Evolutionary conservation across 2,329 filamentous ascomycete genomes (phyloP), one percentile per base, ranked within the genome.

Genomic region (Simplicillium aogashimaense): DNA sequence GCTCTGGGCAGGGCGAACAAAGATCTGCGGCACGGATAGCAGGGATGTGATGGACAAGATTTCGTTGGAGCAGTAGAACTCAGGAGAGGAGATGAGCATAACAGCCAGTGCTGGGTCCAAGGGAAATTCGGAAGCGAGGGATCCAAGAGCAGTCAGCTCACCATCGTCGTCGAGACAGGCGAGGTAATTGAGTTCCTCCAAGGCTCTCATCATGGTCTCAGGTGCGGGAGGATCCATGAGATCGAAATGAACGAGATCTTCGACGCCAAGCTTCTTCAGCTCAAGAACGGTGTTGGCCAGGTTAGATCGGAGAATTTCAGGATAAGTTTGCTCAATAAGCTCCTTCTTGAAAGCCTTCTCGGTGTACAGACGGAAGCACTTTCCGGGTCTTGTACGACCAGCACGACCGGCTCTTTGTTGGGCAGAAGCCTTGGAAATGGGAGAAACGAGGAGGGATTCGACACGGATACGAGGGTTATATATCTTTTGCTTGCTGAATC

Each of bases 401-500:
- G 92, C 92, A 87, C 92, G 90, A 83, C 94, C 94, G 47, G 94
- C 94, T 60, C 94, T 77, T 66, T 98, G 92, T 60, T 95, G 87
- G 9, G 94, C 92, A 1, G 92, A 97, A 17, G 92, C 92, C 62
- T 95, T 97, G 43, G 89, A 97, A 51, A 98, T 97, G 16, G 92
- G 89, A 3, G 92, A 95, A 5, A 98, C 90, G n/a, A 98, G 72
- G 7, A 98, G 74, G 1, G 92, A 97, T 65, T 98, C 92, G 48
- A 98, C 89, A 61, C 92, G 81, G 52, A 95, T 94, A 45, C 92
- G 81, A 16, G 92, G 90, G 62, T 98, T 97, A 71, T 97, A 98
- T 47, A 97, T 92, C 65, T 97, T 98, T 57, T 98, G 92, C 69
- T 98, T 98, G 67, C 88, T 95, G 69, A 98, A 98, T 29, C 92